phyloP scores from a whole-genome alignment of 768 basidiomycete species.

The Coprinopsis cinerea region DNA sequence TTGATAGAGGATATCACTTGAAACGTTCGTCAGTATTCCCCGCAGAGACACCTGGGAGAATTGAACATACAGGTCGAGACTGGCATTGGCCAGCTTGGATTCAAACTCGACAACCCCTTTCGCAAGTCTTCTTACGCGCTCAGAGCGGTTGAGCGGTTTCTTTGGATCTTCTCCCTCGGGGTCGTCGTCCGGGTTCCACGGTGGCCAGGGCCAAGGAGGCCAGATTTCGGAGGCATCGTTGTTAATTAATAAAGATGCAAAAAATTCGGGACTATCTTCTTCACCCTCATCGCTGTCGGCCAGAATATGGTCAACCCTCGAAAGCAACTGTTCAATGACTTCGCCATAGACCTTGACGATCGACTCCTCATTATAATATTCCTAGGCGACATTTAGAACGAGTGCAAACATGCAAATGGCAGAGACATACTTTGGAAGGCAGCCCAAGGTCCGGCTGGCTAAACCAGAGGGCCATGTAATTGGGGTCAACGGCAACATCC shows the following conservation, averaged over 20 bases:
- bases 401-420: not conserved
- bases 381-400: conserved; percentile 34
- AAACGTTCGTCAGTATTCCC: not conserved
- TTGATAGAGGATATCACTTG: conserved; percentile 61
- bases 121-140: conserved; percentile 54
- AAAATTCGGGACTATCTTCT: conserved; percentile 10
- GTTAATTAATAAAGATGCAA: conserved; percentile 17
- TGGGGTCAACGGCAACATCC: conserved; percentile 81
- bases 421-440: conserved; percentile 68
- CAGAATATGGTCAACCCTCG: conserved; percentile 45
- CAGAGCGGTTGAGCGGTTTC: conserved; percentile 35
- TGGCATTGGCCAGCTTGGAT: conserved; percentile 66
- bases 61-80: conserved; percentile 64
- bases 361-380: conserved; percentile 80
- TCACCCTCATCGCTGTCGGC: conserved; percentile 36
- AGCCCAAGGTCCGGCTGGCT: conserved; percentile 77
- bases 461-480: conserved; percentile 81
- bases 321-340: conserved; percentile 63
- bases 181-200: conserved; percentile 70
- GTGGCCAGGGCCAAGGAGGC: conserved; percentile 86
- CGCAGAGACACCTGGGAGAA: not conserved
- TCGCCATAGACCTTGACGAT: conserved; percentile 65
- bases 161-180: conserved; percentile 34
- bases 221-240: conserved; percentile 46
- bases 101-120: conserved; percentile 75